Percentiles rank a stretch among this genome's conserved stretches.
Conservation (phyloP, 2,329 filamentous ascomycete species). For the Ramularia endophylla region DNA sequence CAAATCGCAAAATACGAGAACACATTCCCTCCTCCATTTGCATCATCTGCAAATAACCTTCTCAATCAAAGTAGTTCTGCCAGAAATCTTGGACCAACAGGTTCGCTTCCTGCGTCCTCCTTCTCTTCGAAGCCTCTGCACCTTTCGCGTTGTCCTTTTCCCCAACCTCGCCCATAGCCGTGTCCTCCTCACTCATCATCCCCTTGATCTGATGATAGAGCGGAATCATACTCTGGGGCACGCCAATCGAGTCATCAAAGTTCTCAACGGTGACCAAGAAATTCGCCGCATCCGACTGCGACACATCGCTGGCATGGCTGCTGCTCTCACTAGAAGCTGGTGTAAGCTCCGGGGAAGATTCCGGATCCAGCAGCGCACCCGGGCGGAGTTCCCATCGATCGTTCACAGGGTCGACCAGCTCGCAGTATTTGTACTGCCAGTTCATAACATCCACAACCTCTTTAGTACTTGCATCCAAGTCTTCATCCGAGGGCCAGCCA, state of each 20-base stretch:
- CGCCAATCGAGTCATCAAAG: conserved; percentile 13
- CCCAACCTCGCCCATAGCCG: conserved; percentile 9
- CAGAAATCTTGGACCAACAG: no score
- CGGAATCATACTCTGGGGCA: conserved; percentile 15
- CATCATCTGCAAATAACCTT: no score
- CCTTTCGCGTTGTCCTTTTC: conserved; percentile 1
- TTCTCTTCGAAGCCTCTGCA: conserved; percentile 11
- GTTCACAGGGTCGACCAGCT: conserved; percentile 8
- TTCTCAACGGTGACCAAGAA: conserved; percentile 17
- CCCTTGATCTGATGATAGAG: conserved; percentile 17
- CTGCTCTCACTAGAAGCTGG: conserved; percentile 23
- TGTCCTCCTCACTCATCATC: conserved; percentile 17
- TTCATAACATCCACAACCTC: no score
- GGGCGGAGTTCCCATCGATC: conserved; percentile 16
- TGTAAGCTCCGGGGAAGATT: conserved; percentile 25
- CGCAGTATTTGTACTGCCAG: conserved; percentile 1
- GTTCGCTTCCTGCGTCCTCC: conserved; percentile 13
- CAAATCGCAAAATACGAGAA: no score
- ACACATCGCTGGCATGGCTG: conserved; percentile 38
- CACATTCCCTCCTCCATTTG: no score
- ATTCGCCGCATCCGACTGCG: conserved; percentile 24
- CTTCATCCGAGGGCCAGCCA: no score
- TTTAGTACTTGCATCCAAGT: no score
- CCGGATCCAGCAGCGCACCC: conserved; percentile 12
- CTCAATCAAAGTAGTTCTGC: no score